Evolutionary conservation across 495 filamentous ascomycete species (phyloP), one percentile per base, ranked within the genome.

Genomic region (Aspergillus saccharolyticus): DNA sequence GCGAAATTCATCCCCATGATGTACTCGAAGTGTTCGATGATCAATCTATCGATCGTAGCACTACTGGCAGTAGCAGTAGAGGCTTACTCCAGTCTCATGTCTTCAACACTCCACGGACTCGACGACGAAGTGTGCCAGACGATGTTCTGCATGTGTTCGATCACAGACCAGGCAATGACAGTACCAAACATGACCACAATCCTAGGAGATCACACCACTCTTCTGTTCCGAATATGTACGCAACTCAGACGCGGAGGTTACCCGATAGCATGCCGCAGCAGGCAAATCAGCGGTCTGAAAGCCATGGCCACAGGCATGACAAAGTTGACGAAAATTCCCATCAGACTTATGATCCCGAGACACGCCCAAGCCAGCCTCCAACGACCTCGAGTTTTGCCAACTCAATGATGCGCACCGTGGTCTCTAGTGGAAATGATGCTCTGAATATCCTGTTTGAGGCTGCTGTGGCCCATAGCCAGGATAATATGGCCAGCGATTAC

Each of bases 381-480:
- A 67, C 71, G 0, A 68, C 61, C 9, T 69, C 74, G 15, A 68
- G 57, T 1, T 48, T 78, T 43, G 69, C 73, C 4, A 78, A 59
- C 53, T 75, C 76, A 5, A 74, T 78, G 70, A 77, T 78, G 76
- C 72, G 74, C 1, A 77, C 75, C 18, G 74, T 78, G 8, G 76
- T 78, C 16, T 72, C 76, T 6, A 77, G 74, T 54, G 78, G 78
- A 15, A 80, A 80, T 61, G 79, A 81, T 68, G 79, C 79, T 17
- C 65, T 81, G 12, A 80, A 80, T 55, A 77, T 81, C 44, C 66
- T 81, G 4, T 81, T 80, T 54, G 78, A 81, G 59, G 79, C 78
- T 10, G 79, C 79, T 8, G 74, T 75, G 22, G 71, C 65, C 7
- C 72, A 74, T 50, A 65, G 58, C 42, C 65, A 70, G 39, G 72